phyloP scores from a whole-genome alignment of 768 basidiomycete genomes.

The Crucibulum laeve region DNA sequence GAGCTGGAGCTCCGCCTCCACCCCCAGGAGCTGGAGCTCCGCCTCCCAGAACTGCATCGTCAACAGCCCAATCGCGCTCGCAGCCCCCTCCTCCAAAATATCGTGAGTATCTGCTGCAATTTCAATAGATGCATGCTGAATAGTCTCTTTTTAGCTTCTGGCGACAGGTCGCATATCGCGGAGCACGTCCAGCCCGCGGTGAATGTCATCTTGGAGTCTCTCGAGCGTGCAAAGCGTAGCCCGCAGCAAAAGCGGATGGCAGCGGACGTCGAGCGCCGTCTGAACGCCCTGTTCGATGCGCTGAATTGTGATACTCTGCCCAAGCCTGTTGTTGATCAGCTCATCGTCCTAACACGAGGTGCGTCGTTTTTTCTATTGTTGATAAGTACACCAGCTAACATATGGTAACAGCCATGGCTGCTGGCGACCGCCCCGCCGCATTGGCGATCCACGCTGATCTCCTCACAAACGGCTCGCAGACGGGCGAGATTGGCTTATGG shows the following conservation, averaged over 20 bases:
- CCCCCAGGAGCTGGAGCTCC: slow-evolving; percentile 20
- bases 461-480: slow-evolving; percentile 72
- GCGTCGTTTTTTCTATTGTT: slow-evolving; percentile 11
- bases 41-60: slow-evolving; percentile 15
- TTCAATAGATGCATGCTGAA: slow-evolving; percentile 18
- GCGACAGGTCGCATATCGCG: slow-evolving; percentile 92
- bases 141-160: slow-evolving; percentile 60
- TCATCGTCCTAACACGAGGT: slow-evolving; percentile 75
- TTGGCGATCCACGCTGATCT: slow-evolving; percentile 83
- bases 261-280: slow-evolving; percentile 82
- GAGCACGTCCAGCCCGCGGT: slow-evolving; percentile 62
- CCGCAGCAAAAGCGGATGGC: slow-evolving; percentile 79
- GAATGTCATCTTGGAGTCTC: slow-evolving; percentile 56
- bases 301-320: slow-evolving; percentile 86
- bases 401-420: slow-evolving; percentile 63
- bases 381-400: slow-evolving; percentile 2
- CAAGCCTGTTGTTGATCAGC: slow-evolving; percentile 61
- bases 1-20: slow-evolving; percentile 21
- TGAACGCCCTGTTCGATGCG: slow-evolving; percentile 87
- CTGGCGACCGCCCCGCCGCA: slow-evolving; percentile 72
- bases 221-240: slow-evolving; percentile 66
- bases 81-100: slow-evolving; percentile 13
- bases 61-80: slow-evolving; percentile 15
- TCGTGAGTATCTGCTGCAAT: slow-evolving; percentile 19
- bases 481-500: slow-evolving; percentile 81